These are phyloP conservation scores for Willaertia magna DNA, from an alignment of 208 protist genomes.

Conservation along the genomic window DNA sequence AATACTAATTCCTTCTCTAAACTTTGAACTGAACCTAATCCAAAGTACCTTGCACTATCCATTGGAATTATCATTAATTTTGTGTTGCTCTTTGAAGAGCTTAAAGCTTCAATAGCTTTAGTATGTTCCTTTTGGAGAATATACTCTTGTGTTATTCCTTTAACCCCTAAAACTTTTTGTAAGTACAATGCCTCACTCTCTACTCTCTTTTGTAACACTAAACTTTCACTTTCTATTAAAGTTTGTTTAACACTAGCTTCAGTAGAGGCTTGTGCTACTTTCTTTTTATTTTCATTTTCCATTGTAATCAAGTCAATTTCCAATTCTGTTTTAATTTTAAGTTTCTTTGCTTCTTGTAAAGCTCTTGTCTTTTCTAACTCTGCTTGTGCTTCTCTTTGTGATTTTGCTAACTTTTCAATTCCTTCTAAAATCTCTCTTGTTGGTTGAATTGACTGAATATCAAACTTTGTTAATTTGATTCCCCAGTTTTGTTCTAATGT, in stretches of 20 bases:
- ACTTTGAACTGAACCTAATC: not conserved
- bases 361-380: not conserved
- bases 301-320: not conserved
- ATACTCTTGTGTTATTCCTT: not conserved
- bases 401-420: not conserved
- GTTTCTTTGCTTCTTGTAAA: not conserved
- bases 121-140: not conserved
- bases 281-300: not conserved
- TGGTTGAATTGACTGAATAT: not conserved
- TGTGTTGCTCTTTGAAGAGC: not conserved
- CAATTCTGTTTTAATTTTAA: not conserved
- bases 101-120: not conserved
- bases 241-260: not conserved
- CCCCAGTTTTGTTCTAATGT: not conserved
- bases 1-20: too few relatives aligned
- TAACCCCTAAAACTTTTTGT: not conserved
- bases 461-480: not conserved
- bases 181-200: not conserved
- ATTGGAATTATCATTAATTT: not conserved
- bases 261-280: not conserved
- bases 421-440: not conserved
- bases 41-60: not conserved
- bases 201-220: not conserved
- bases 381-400: not conserved
- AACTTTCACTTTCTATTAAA: not conserved